phyloP scores from a whole-genome alignment of 495 filamentous ascomycete genomes.

The Penicillium turbatum region DNA sequence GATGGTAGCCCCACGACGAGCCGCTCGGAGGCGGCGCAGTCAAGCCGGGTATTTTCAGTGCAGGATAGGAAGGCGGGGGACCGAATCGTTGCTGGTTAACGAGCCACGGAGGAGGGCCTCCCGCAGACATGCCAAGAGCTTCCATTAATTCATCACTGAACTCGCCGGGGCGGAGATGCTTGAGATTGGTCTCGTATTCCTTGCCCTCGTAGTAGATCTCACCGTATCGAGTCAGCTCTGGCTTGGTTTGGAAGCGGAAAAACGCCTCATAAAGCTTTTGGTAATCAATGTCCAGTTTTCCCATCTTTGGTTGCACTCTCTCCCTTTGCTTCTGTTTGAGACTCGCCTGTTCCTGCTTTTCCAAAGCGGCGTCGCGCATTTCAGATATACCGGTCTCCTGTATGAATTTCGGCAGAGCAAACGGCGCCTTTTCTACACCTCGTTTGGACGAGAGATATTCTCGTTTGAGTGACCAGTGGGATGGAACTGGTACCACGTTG shows the following conservation, averaged over 20 bases:
- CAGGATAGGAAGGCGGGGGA: constrained; percentile 88
- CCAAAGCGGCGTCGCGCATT: constrained; percentile 93
- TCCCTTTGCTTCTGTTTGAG: constrained; percentile 95
- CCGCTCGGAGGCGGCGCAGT: constrained; percentile 95
- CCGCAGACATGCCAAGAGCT: constrained; percentile 89
- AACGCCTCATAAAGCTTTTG: constrained; percentile 97
- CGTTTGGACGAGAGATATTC: constrained; percentile 96
- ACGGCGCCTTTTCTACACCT: constrained; percentile 91
- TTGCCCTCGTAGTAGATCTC: constrained; percentile 99
- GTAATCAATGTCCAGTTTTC: constrained; percentile 96
- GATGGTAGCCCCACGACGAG: constrained; percentile 91
- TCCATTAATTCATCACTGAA: constrained; percentile 87
- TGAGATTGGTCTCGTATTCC: constrained; percentile 92
- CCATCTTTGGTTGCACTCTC: constrained; percentile 93
- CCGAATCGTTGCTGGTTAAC: constrained; percentile 94
- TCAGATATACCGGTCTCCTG: constrained; percentile 95
- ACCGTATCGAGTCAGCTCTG: constrained; percentile 86
- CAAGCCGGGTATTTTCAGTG: constrained; percentile 86
- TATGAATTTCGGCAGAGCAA: constrained; percentile 92
- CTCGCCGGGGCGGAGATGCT: constrained; percentile 84
- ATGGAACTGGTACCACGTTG: constrained; percentile 91
- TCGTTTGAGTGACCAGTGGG: constrained; percentile 91
- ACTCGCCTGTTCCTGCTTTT: constrained; percentile 86
- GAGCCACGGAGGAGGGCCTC: constrained; percentile 92
- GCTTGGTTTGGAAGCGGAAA: constrained; percentile 95